Base-by-base conservation (phyloP, 1,139 yeast species). In the Pneumocystis wakefieldiae region DNA sequence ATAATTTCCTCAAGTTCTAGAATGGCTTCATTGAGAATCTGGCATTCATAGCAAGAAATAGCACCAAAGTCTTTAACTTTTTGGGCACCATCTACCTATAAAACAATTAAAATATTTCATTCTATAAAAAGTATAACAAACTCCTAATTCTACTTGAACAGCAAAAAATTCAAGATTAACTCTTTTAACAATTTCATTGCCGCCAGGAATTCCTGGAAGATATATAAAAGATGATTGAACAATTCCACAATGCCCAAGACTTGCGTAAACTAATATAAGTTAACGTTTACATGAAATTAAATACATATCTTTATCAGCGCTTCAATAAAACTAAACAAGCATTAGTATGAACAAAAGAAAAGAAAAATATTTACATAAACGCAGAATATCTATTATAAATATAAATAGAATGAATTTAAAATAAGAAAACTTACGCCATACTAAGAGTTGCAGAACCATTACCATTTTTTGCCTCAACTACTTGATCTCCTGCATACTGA, bases 401-500 rank as follows among this genome's bases (percentile, higher is more conserved):
- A n/a, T 17, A 41, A 41, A 8, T 41, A 41, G 10, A 41, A 17
- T 41, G 12, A 41, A 41, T 19, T 38, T 14, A 14, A 38, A 38
- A 38, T 86, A 83, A 74, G 84, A 94, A 96, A 62, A 97, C 96
- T 74, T 89, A 92, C 62, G 97, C 97, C 97, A 91, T 91, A 64
- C 96, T 87, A 70, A 91, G 80, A 62, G 97, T 91, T 68, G 96
- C 96, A 62, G 96, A 87, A 65, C 97, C 97, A 68, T 86, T 84
- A 72, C 97, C 97, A 74, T 88, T 86, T 80, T 91, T 91, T 71
- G 97, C 97, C 77, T 86, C 80, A 71, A 91, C 97, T 70, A 91
- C 95, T 78, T 91, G 97, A 74, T 91, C 97, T 77, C 97, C 97
- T 74, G 97, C 97, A 74, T 85, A 89, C 78, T 90, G 97, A 73